phyloP scores from a whole-genome alignment of 1,284 basidiomycete genomes.

The Prillingera fragicola region DNA sequence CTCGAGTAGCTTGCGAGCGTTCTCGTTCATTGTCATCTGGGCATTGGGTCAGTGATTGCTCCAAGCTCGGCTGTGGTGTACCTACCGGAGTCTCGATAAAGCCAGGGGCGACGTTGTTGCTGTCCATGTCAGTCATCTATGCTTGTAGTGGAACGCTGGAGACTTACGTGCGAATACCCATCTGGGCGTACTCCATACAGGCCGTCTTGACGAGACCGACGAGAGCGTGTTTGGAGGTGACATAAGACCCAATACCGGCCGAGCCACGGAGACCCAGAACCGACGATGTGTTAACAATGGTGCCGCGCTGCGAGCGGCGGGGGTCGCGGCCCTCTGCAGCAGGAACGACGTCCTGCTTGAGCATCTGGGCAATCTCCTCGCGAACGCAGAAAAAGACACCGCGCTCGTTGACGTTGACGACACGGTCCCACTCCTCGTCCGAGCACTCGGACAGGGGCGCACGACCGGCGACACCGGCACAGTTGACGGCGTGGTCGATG shows the following conservation, averaged over 20 bases:
- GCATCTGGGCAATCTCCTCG: conserved; percentile 19
- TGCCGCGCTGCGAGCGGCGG: conserved; percentile 16
- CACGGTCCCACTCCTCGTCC: conserved; percentile 27
- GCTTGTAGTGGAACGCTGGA: too few relatives aligned
- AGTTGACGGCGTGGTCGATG: conserved; percentile 37
- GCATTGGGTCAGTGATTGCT: conserved; percentile 16
- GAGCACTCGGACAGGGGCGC: conserved; percentile 4
- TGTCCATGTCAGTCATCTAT: background rate
- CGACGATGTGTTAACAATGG: conserved; percentile 23
- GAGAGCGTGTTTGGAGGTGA: conserved; percentile 21
- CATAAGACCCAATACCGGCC: conserved; percentile 2
- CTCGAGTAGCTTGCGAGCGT: too few relatives aligned
- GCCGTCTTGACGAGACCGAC: conserved; percentile 18
- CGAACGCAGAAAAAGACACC: conserved; percentile 20
- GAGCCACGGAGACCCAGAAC: conserved; percentile 6
- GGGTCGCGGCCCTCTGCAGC: too few relatives aligned
- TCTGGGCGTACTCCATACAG: conserved; percentile 13
- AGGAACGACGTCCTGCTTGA: too few relatives aligned
- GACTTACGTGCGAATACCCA: conserved; percentile 14
- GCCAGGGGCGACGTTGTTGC: conserved; percentile 20
- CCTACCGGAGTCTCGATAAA: conserved; percentile 13
- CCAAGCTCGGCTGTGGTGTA: conserved; percentile 19
- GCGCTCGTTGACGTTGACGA: conserved; percentile 26
- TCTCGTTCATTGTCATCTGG: background rate
- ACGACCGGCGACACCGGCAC: conserved; percentile 25